Conservation (phyloP, 2,329 filamentous ascomycete species). For the Fusarium caatingaense region DNA sequence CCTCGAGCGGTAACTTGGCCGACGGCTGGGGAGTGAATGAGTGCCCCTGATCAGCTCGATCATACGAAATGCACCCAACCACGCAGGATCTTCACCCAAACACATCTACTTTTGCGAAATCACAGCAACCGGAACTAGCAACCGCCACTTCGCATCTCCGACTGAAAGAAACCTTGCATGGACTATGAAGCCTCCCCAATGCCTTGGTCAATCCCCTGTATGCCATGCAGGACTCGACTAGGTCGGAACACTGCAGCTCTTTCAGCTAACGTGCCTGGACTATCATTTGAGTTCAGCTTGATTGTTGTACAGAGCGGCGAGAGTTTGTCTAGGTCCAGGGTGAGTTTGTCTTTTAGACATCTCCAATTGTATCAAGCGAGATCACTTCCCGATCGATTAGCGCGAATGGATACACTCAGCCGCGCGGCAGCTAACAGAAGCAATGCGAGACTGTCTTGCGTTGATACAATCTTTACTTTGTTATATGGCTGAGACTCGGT, state of each 20-base stretch:
- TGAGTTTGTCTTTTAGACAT: background rate
- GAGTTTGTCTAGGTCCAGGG: constrained; percentile 14
- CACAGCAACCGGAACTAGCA: constrained; percentile 24
- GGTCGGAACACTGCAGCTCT: constrained; percentile 33
- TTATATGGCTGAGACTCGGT: too few relatives aligned
- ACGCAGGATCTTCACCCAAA: constrained; percentile 24
- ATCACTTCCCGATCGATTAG: background rate
- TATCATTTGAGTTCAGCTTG: constrained; percentile 16
- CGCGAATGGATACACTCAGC: background rate
- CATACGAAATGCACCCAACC: constrained; percentile 24
- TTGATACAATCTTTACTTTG: background rate
- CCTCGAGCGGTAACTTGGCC: constrained; percentile 20
- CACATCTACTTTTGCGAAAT: constrained; percentile 6
- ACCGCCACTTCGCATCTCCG: constrained; percentile 41
- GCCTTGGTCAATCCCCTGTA: constrained; percentile 25
- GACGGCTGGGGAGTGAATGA: constrained; percentile 15
- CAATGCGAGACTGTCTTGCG: background rate
- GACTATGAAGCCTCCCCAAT: constrained; percentile 23
- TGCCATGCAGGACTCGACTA: constrained; percentile 29
- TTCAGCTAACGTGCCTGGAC: constrained; percentile 34
- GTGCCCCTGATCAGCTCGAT: constrained; percentile 19
- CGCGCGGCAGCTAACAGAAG: background rate
- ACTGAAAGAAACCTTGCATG: constrained; percentile 10
- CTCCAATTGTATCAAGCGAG: background rate
- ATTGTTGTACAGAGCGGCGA: constrained; percentile 38